Evolutionary conservation across 257 asterid genomes (phyloP), one percentile per base, ranked within the genome.

Genomic region (Nemophila menziesii): DNA sequence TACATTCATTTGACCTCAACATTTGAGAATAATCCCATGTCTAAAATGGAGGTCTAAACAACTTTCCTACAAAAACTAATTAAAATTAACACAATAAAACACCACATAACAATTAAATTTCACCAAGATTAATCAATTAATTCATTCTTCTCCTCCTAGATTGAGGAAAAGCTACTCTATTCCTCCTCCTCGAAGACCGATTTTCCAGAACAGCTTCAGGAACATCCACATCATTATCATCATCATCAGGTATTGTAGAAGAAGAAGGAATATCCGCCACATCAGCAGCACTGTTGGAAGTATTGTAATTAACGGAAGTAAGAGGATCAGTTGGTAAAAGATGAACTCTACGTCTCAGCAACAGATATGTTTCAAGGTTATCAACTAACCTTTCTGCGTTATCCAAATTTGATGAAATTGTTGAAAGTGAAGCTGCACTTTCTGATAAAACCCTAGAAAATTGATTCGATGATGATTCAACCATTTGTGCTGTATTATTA

Each of bases 371-470:
- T 60, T 79, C 93, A 45, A 87, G 69, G 55, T 75, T 89, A 58
- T 73, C 92, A 48, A 80, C 80, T 12, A 80, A 61, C 64, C 89
- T 77, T 47, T 75, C 89, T 6, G 90, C 89, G 52, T 68, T 63
- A 60, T 56, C 81, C 54, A 78, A 40, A 42, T 82, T 95, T 40
- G 93, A 74, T 7, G 94, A 78, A 42, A 80, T 80, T 22, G 77
- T 62, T 55, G 90, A 65, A 54, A 82, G 82, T 6, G 93, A 82
- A 29, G 93, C 77, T 40, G 83, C 74, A 50, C 77, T 80, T 58
- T 86, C 94, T 11, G 94, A 68, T 41, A 78, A 54, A 3, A 75
- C 79, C 56, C 89, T 77, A 4, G 92, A 71, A 50, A 70, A 70
- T 61, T 61, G 82, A 55, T 69, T 86, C 55, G 81, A 57, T 62